phyloP scores from a whole-genome alignment of 345 rosid species.

The Camelina laxa region DNA sequence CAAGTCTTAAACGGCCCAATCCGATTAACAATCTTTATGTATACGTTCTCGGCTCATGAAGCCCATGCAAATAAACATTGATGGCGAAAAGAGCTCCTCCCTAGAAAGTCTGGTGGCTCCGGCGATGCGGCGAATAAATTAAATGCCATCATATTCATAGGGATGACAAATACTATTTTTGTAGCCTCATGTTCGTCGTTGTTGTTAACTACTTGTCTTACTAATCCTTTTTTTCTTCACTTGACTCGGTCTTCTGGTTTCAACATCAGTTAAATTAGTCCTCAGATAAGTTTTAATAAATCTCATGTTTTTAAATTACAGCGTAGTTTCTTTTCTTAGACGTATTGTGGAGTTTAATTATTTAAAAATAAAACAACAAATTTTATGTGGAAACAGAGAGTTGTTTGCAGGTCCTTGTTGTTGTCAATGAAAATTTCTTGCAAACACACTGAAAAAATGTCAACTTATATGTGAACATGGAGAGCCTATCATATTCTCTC shows the following conservation, averaged over 20 bases:
- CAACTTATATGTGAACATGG: constrained; percentile 41
- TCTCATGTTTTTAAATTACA: background rate
- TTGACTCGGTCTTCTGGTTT: constrained; percentile 32
- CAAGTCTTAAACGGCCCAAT: constrained; percentile 1
- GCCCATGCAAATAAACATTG: background rate
- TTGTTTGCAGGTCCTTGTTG: constrained; percentile 42
- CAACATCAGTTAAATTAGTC: constrained; percentile 22
- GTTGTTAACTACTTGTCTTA: constrained; percentile 9
- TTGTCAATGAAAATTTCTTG: background rate
- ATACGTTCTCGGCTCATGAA: too few species aligned
- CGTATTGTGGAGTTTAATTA: background rate
- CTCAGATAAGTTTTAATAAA: constrained; percentile 1
- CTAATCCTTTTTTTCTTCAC: background rate
- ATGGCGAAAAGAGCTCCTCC: constrained; percentile 23
- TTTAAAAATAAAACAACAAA: constrained; percentile 21
- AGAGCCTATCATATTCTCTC: constrained; percentile 27
- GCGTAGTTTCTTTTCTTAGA: constrained; percentile 35
- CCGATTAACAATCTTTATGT: background rate
- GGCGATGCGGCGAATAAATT: background rate
- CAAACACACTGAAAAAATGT: constrained; percentile 11
- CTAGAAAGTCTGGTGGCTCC: background rate
- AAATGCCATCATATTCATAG: too few species aligned
- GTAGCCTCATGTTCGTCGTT: constrained; percentile 1
- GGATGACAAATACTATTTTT: too few species aligned
- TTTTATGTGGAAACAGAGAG: constrained; percentile 38